Evolutionary conservation across 2,329 filamentous ascomycete species (phyloP), one percentile per base, ranked within the genome.

Genomic region (Trichophyton schoenleinii): DNA sequence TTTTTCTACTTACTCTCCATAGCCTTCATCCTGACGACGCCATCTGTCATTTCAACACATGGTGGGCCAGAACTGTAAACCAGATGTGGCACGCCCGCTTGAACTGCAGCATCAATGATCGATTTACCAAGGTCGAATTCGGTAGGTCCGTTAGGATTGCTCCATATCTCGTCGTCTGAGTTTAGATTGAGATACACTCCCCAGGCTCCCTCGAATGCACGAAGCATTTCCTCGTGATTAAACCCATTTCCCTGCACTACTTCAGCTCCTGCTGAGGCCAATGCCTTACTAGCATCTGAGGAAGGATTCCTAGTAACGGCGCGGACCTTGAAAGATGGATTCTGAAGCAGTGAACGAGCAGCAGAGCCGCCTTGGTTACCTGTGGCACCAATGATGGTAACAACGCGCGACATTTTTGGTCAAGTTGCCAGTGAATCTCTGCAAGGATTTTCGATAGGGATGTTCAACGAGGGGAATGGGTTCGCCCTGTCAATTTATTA

Each of bases 321-420:
- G 7, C 81, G 78, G 60, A 83, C 73, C 57, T 72, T 75, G 70
- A 76, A 83, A 60, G 76, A 66, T 0, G 75, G 66, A 64, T 81
- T 75, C 42, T 71, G 71, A 9, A 81, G 72, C 11, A 83, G 71
- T 34, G 72, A 68, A 57, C 75, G 68, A 61, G 81, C 71, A 8
- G 81, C 71, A 6, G 78, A 78, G 9, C 77, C 71, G 22, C 80
- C 80, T 67, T 82, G 80, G 44, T 79, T 74, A 62, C 80, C 80
- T 1, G 80, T 82, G 18, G 79, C 79, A 7, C 80, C 80, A 57
- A 81, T 79, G 28, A 82, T 72, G 25, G 72, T 74, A 34, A 80
- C 69, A 42, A 74, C 9, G 5, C n/a, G 18, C 15, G 44, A n/a
- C 49, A 28, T 34, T 55, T n/a, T 20, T 20, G 28, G 28, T 31